These are phyloP conservation scores for Hagleromyces aurorensis DNA, from an alignment of 805 yeast species.

Conservation along the genomic window DNA sequence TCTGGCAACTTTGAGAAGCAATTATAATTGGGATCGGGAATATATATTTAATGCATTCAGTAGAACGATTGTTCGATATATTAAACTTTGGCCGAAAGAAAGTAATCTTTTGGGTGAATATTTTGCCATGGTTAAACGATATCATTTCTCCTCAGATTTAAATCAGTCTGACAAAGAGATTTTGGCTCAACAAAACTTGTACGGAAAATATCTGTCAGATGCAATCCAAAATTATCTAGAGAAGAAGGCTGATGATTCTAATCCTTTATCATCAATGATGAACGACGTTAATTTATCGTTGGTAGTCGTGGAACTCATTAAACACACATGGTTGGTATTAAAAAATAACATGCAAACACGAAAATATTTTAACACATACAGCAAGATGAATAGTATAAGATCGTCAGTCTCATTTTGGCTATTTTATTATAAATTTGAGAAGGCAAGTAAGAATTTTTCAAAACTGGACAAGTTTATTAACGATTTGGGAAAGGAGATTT, in stretches of 20 bases:
- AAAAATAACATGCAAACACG: constrained; percentile 30
- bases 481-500: constrained; percentile 38
- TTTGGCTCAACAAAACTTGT: constrained; percentile 17
- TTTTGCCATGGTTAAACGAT: constrained; percentile 17
- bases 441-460: constrained; percentile 34
- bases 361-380: constrained; percentile 24
- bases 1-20: constrained; percentile 15
- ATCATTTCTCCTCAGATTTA: constrained; percentile 15
- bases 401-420: constrained; percentile 48
- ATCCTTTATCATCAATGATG: constrained; percentile 28
- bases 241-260: constrained; percentile 13
- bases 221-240: constrained; percentile 18
- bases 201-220: constrained; percentile 19
- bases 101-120: constrained; percentile 14
- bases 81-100: constrained; percentile 17
- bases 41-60: constrained; percentile 10
- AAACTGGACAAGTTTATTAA: constrained; percentile 40
- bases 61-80: constrained; percentile 8
- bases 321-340: constrained; percentile 23
- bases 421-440: constrained; percentile 47
- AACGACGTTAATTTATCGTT: constrained; percentile 37
- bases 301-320: constrained; percentile 32
- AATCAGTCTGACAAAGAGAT: constrained; percentile 17
- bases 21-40: constrained; percentile 8
- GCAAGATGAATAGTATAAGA: constrained; percentile 27